phyloP scores from a whole-genome alignment of 805 yeast genomes.

The Candida verbasci region DNA sequence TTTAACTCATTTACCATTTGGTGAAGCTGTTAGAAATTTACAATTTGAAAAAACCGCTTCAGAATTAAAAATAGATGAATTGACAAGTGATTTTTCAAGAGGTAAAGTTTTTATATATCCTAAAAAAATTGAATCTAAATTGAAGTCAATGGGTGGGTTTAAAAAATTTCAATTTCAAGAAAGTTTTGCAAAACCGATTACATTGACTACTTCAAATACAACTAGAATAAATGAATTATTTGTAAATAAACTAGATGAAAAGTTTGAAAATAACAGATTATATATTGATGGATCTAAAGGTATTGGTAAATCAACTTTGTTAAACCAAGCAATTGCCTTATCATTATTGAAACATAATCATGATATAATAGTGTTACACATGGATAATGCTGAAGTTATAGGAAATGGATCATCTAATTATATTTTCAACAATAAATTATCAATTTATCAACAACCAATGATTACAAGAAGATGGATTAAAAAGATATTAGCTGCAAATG shows the following conservation, averaged over 20 bases:
- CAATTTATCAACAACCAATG: conserved; percentile 75
- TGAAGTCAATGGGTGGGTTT: conserved; percentile 59
- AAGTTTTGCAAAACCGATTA: conserved; percentile 54
- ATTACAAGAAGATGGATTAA: conserved; percentile 55
- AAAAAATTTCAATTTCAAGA: conserved; percentile 67
- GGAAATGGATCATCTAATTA: conserved; percentile 75
- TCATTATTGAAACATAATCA: conserved; percentile 29
- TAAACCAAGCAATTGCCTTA: conserved; percentile 67
- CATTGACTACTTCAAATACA: conserved; percentile 53
- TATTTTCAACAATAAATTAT: conserved; percentile 44
- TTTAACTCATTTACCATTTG: conserved; percentile 37
- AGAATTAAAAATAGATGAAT: conserved; percentile 14
- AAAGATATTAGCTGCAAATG: conserved; percentile 38
- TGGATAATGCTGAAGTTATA: conserved; percentile 57
- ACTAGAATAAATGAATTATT: conserved; percentile 34
- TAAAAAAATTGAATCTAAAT: conserved; percentile 33
- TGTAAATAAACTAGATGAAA: conserved; percentile 25
- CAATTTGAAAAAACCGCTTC: conserved; percentile 31
- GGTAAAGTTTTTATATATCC: conserved; percentile 32
- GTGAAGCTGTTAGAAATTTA: conserved; percentile 32
- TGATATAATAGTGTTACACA: conserved; percentile 51
- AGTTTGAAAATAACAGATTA: conserved; percentile 42
- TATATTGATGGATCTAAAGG: conserved; percentile 70
- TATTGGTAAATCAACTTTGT: conserved; percentile 69
- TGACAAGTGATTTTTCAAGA: conserved; percentile 2